Evolutionary conservation across 495 filamentous ascomycete species (phyloP).

Genomic region (Elaphomyces granulatus): DNA sequence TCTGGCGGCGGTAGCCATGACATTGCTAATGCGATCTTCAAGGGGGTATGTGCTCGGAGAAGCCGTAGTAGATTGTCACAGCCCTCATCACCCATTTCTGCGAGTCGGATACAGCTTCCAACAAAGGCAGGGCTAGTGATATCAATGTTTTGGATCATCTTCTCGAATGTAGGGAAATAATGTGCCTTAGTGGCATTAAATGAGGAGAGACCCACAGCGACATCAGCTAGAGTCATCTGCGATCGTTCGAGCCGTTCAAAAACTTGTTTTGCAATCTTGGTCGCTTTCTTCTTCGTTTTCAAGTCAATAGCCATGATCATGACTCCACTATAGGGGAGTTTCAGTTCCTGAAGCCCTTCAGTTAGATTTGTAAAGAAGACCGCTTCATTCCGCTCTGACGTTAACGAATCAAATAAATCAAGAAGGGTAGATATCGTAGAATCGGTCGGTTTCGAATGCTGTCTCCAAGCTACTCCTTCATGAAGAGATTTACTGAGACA

Average conservation of each 20-base stretch:
- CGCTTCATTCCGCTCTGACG: slow-evolving; percentile 2
- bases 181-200: slow-evolving; percentile 15
- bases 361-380: slow-evolving; percentile 20
- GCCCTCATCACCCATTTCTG: slow-evolving; percentile 18
- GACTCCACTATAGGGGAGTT: slow-evolving; percentile 22
- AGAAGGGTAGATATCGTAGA: slow-evolving; percentile 16
- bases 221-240: slow-evolving; percentile 15
- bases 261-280: slow-evolving; percentile 12
- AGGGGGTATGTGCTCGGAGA: slow-evolving; percentile 24
- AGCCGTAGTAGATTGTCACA: slow-evolving; percentile 24
- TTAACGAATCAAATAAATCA: slow-evolving; percentile 16
- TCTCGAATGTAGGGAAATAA: slow-evolving; percentile 19
- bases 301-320: slow-evolving; percentile 18
- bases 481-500: slow-evolving; percentile 14
- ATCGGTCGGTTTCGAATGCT: slow-evolving; percentile 11
- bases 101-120: slow-evolving; percentile 17
- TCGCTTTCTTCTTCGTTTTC: slow-evolving; percentile 13
- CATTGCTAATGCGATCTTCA: slow-evolving; percentile 25
- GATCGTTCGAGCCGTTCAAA: slow-evolving; percentile 22
- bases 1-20: slow-evolving; percentile 19
- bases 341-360: slow-evolving; percentile 18
- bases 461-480: slow-evolving; percentile 13
- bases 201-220: slow-evolving; percentile 16
- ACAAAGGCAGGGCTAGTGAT: slow-evolving; percentile 20
- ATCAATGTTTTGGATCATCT: slow-evolving; percentile 22